Conservation (phyloP, 441 rosid species). For the Gossypium davidsonii region DNA sequence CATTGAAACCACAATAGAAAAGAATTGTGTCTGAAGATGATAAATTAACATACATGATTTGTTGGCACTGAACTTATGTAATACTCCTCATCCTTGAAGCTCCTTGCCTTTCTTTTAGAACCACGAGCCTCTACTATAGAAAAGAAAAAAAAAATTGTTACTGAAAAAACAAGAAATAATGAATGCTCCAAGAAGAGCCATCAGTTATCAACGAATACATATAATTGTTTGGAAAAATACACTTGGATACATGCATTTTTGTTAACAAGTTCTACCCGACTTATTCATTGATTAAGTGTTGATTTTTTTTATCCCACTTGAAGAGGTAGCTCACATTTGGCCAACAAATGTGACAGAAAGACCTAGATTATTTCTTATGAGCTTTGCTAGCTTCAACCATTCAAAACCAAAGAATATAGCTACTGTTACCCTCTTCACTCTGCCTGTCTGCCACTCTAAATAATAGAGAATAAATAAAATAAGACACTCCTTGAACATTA, state of each 20-base stretch:
- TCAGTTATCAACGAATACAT: not conserved
- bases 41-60: slow-evolving; percentile 54
- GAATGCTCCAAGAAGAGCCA: slow-evolving; percentile 1
- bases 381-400: not conserved
- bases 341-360: not conserved
- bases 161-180: not conserved
- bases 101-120: slow-evolving; percentile 67
- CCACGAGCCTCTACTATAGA: slow-evolving; percentile 32
- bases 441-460: not conserved
- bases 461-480: not conserved
- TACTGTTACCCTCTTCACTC: slow-evolving; percentile 6
- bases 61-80: slow-evolving; percentile 78
- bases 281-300: not conserved
- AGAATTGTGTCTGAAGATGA: not conserved
- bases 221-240: not conserved
- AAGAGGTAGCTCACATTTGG: not conserved
- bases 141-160: slow-evolving; percentile 9
- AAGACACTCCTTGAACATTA: not conserved
- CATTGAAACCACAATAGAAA: not conserved
- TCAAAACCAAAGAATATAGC: not conserved
- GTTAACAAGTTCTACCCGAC: not conserved
- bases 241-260: not conserved
- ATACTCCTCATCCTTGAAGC: slow-evolving; percentile 80
- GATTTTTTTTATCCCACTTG: not conserved
- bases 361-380: not conserved